These are phyloP conservation scores for Plenodomus tracheiphilus DNA, from an alignment of 2,329 filamentous ascomycete genomes.

Conservation along the genomic window DNA sequence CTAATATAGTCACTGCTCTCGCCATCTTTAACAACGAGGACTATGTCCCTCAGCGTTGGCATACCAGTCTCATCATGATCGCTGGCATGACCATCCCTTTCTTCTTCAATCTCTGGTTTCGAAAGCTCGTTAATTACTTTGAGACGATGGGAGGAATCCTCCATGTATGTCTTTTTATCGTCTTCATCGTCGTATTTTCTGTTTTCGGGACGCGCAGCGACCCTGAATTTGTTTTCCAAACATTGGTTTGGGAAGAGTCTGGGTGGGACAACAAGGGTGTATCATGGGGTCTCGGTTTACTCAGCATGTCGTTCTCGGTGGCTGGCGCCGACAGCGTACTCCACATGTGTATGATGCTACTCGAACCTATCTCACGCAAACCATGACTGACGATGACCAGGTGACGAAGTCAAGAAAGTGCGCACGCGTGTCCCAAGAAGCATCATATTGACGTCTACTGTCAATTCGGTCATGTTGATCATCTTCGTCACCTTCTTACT, in stretches of 20 bases:
- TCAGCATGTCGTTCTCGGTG: constrained; percentile 38
- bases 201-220: constrained; percentile 46
- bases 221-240: constrained; percentile 49
- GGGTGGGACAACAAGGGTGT: constrained; percentile 50
- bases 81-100: constrained; percentile 46
- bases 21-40: constrained; percentile 43
- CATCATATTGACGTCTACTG: constrained; percentile 40
- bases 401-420: constrained; percentile 49
- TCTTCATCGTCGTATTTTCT: constrained; percentile 51
- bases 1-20: constrained; percentile 31
- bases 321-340: constrained; percentile 54
- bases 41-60: constrained; percentile 50
- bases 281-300: constrained; percentile 47
- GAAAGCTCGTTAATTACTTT: constrained; percentile 49
- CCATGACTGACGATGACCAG: constrained; percentile 3
- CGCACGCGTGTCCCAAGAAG: constrained; percentile 46
- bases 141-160: constrained; percentile 53
- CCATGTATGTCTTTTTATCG: constrained; percentile 55
- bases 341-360: constrained; percentile 38
- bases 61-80: constrained; percentile 54
- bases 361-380: neutral
- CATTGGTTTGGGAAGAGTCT: constrained; percentile 47
- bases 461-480: constrained; percentile 51
- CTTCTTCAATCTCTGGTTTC: constrained; percentile 51
- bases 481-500: constrained; percentile 49